A percentile compares a stretch with the other conserved stretches of the same genome.
These are phyloP conservation scores for Fraxinus excelsior DNA, from an alignment of 257 asterid genomes.

Conservation along the genomic window DNA sequence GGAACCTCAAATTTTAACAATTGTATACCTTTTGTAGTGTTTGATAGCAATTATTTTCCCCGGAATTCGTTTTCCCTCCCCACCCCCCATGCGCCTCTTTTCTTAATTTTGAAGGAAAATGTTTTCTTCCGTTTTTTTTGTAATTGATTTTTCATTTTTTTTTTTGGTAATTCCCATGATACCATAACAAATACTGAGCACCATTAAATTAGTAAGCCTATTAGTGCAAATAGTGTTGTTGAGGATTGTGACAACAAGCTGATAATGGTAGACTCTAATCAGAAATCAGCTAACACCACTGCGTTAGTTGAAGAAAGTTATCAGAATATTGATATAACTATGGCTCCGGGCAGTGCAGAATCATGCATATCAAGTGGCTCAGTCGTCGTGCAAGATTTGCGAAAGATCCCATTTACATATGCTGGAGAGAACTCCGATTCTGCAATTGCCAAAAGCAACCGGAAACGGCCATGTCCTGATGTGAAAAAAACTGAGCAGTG, in stretches of 20 bases:
- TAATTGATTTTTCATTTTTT: no score
- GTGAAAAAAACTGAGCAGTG: neutral
- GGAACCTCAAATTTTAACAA: no score
- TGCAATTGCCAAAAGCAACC: neutral
- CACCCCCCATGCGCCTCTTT: no score
- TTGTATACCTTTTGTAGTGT: no score
- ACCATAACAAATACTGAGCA: conserved; percentile 23
- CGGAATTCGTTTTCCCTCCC: no score
- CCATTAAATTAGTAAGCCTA: conserved; percentile 36
- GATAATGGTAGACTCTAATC: conserved; percentile 31
- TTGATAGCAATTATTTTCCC: no score
- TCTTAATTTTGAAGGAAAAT: no score
- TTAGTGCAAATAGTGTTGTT: conserved; percentile 44
- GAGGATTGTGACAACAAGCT: conserved; percentile 45
- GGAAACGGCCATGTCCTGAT: neutral
- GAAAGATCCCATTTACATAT: neutral
- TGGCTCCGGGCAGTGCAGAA: neutral
- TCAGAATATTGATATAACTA: conserved; percentile 32
- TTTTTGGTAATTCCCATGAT: conserved; percentile 16
- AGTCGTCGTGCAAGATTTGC: neutral
- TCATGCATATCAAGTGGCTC: neutral
- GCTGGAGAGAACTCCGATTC: neutral
- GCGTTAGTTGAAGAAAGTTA: conserved; percentile 28
- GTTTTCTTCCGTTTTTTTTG: no score
- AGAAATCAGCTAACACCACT: conserved; percentile 27